These are phyloP conservation scores for Phoma sp. DNA, from an alignment of 2,329 filamentous ascomycete species.

Conservation along the genomic window DNA sequence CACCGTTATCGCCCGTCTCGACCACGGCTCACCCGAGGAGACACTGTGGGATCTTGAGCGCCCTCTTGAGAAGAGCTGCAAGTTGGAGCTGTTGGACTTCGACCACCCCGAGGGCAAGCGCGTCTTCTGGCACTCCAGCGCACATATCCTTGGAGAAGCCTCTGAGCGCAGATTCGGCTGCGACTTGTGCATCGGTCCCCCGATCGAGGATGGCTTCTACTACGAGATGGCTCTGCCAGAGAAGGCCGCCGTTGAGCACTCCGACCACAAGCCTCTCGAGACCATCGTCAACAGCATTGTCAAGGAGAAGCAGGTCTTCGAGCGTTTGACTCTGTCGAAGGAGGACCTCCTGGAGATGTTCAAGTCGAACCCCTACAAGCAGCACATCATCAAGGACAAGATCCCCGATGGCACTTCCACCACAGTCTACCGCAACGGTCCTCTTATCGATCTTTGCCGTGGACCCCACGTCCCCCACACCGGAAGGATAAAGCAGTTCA, in stretches of 20 bases:
- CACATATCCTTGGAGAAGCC: constrained; percentile 94
- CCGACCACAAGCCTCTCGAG: constrained; percentile 86
- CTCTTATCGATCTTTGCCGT: constrained; percentile 91
- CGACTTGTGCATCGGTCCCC: constrained; percentile 90
- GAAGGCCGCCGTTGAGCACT: constrained; percentile 70
- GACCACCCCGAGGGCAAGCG: constrained; percentile 78
- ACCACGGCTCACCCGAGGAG: constrained; percentile 76
- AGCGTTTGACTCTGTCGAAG: constrained; percentile 87
- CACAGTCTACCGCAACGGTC: constrained; percentile 93
- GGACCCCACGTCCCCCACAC: constrained; percentile 95
- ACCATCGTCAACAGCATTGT: constrained; percentile 80
- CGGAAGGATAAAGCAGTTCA: constrained; percentile 90
- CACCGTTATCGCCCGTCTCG: constrained; percentile 83
- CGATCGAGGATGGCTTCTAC: constrained; percentile 91
- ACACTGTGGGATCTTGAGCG: constrained; percentile 88
- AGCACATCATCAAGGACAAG: constrained; percentile 94
- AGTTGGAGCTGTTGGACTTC: constrained; percentile 84
- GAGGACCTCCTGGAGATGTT: constrained; percentile 95
- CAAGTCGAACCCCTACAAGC: constrained; percentile 97
- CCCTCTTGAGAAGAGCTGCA: constrained; percentile 86
- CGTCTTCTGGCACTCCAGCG: constrained; percentile 97
- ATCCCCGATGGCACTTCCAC: constrained; percentile 87
- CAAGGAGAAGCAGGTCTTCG: constrained; percentile 96
- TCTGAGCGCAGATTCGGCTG: constrained; percentile 90
- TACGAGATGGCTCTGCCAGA: constrained; percentile 91